Evolutionary conservation across 768 basidiomycete genomes (phyloP), one percentile per base, ranked within the genome.

Genomic region (Tricholoma saponaceum): DNA sequence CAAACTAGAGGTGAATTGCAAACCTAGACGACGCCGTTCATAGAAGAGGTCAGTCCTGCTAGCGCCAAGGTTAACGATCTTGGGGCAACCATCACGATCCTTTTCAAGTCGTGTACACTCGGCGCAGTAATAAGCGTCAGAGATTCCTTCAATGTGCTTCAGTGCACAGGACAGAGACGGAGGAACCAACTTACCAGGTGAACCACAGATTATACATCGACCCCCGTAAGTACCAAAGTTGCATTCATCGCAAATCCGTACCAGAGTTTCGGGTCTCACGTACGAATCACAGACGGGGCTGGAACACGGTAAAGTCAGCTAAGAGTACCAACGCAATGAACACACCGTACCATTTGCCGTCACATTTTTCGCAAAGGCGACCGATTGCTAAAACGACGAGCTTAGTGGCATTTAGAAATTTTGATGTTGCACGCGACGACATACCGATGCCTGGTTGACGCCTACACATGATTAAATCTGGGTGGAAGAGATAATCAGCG

Each of bases 221-320:
- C 96, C 96, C 22, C 97, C 95, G 70, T 97, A 97, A 46, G 94
- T 96, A 64, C 95, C 92, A 76, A 98, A 99, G 73, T 98, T 98
- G 75, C 97, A 99, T 77, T 99, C 97, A 70, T 99, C 97, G 72
- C 97, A 99, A 63, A 98, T 98, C 61, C 95, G 85, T 57, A 98
- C 97, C 62, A 98, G 82, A 22, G 96, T 98, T 75, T 96, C 95
- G 66, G 97, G 97, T 65, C 97, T 85, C 61, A 99, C 97, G 75
- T 98, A 98, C 57, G 96, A 98, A 77, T 99, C 96, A 77, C 96
- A 99, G 46, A 98, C 92, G 8, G 96, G 96, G 72, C 96, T 99
- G 44, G 26, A 20, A 20, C 32, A 23, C 8, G 20, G 2, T 23
- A n/a, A 37, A 52, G 22, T 52, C 32, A 52, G 18, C 32, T 10